Evolutionary conservation across 257 asterid species (phyloP), one percentile per base, ranked within the genome.

Genomic region (Verbascum thapsus): DNA sequence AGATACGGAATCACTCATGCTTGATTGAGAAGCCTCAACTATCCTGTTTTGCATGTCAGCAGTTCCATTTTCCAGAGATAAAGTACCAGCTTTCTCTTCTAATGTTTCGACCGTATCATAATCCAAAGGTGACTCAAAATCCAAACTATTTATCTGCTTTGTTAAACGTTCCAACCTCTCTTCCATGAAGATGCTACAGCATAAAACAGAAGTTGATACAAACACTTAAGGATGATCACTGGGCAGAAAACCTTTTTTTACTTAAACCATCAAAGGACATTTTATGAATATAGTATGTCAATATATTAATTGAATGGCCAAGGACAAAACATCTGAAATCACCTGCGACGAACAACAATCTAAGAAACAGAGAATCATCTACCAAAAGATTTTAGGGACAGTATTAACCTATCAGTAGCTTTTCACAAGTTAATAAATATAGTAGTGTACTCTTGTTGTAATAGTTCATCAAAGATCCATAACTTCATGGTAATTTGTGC

Each of bases 101-200:
- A 57, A 62, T 53, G 53, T 65, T 68, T 80, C 91, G 69, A 54
- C 78, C 60, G 65, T 61, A 72, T 71, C 81, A 38, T 59, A 69
- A 64, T 74, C 77, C 63, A 67, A 37, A 7, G 82, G 81, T 53
- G 79, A 68, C 64, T 82, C 91, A 32, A 85, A 70, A 74, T 83
- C 86, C 83, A 94, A 74, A 68, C 76, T 76, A 58, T 73, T 72
- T 62, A 88, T 72, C 77, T 81, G 91, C 77, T 84, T 87, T 22
- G 91, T 84, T 44, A 94, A 70, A 26, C 95, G 80, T 66, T 84
- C 98, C 82, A 94, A 66, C 73, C 99, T 88, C 83, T 94, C 99
- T 76, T 94, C 96, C 19, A 80, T 74, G 58, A 94, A 90, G 75
- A 94, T 87, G 84, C 99, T 94, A 71, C 75, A 69, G 55, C 38